These are phyloP conservation scores for Dunaliella sp. DNA, from an alignment of 139 green algal species.

Conservation along the genomic window DNA sequence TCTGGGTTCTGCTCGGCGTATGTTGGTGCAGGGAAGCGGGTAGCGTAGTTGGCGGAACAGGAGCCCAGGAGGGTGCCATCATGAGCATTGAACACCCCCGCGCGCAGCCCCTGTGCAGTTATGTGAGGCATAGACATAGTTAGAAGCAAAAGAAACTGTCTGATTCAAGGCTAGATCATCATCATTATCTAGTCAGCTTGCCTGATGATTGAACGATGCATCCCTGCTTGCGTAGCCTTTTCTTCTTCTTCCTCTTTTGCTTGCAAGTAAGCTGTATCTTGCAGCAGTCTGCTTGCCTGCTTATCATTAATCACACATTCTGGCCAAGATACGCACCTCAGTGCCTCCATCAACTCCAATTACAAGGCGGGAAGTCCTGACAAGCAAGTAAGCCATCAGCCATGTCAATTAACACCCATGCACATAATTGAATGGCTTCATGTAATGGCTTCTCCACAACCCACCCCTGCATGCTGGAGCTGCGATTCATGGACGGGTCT, in stretches of 20 bases:
- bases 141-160: background rate
- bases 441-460: too few relatives aligned
- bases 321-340: constrained; percentile 53
- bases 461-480: too few relatives aligned
- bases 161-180: too few relatives aligned
- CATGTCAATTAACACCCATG: too few relatives aligned
- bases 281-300: too few relatives aligned
- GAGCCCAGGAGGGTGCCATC: constrained; percentile 40
- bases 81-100: background rate
- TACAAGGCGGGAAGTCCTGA: constrained; percentile 20
- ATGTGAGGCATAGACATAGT: background rate
- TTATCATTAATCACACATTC: background rate
- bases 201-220: background rate
- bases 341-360: constrained; percentile 79
- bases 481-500: too few relatives aligned
- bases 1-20: constrained; percentile 73
- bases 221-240: too few relatives aligned
- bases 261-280: too few relatives aligned
- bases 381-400: too few relatives aligned
- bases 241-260: too few relatives aligned
- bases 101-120: background rate
- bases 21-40: constrained; percentile 55
- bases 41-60: constrained; percentile 33
- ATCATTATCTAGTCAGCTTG: background rate
- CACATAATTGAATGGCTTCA: too few relatives aligned